Evolutionary conservation across 805 yeast species (phyloP).

Genomic region (Cyberlindnera bimundalis): DNA sequence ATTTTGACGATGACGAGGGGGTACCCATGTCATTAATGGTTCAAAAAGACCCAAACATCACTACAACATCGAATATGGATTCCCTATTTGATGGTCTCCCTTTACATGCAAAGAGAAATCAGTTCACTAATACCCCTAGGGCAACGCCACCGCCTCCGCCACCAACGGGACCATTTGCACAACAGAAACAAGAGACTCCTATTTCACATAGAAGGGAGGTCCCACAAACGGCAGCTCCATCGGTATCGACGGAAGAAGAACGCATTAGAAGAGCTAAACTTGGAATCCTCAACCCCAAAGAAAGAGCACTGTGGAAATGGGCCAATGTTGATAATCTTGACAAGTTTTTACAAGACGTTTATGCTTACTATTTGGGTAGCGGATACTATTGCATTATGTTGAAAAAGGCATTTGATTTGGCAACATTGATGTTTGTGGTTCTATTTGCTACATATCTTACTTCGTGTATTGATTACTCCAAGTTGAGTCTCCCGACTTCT

Average conservation of each 20-base stretch:
- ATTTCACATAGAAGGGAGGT: constrained; percentile 15
- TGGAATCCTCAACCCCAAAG: constrained; percentile 55
- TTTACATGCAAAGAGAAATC: not conserved
- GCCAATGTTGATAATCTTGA: constrained; percentile 93
- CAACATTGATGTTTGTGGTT: constrained; percentile 76
- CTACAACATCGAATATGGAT: not conserved
- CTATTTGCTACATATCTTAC: constrained; percentile 74
- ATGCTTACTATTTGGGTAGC: constrained; percentile 78
- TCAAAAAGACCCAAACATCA: constrained; percentile 9
- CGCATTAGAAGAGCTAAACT: constrained; percentile 28
- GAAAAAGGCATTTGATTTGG: constrained; percentile 59
- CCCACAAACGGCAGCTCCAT: constrained; percentile 4
- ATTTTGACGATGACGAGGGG: constrained; percentile 22
- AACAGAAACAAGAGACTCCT: constrained; percentile 3
- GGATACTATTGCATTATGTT: constrained; percentile 80
- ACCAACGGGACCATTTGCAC: not conserved
- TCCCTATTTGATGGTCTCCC: not conserved
- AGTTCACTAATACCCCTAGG: not conserved
- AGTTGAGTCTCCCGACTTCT: constrained; percentile 32
- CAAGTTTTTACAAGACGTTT: constrained; percentile 76
- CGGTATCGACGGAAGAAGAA: constrained; percentile 19
- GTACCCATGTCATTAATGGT: constrained; percentile 23
- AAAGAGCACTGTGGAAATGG: constrained; percentile 92
- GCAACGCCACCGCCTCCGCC: constrained; percentile 5
- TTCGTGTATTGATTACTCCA: constrained; percentile 72